Evolutionary conservation across 805 yeast species (phyloP).

Genomic region (Cyberlindnera americana): DNA sequence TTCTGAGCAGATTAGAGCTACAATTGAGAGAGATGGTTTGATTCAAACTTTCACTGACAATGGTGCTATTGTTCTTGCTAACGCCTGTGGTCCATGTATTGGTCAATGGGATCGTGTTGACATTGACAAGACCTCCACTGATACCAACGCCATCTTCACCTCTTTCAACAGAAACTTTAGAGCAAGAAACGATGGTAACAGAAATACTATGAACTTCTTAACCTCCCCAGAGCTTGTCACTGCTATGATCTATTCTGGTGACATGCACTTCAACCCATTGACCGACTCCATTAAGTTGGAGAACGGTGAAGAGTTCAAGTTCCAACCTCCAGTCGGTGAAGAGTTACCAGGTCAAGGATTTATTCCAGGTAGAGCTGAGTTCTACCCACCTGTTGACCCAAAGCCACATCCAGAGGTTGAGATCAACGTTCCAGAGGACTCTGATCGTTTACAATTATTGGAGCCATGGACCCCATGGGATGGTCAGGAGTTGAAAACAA

Average conservation of each 20-base stretch:
- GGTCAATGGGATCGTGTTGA: conserved; percentile 99
- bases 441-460: conserved; percentile 86
- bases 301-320: conserved; percentile 71
- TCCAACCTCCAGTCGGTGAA: conserved; percentile 75
- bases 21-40: conserved; percentile 95
- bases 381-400: conserved; percentile 73
- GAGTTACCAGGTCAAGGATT: conserved; percentile 84
- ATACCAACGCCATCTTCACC: conserved; percentile 93
- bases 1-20: conserved; percentile 97
- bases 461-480: conserved; percentile 88
- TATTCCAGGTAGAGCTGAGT: conserved; percentile 66
- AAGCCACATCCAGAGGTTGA: conserved; percentile 54
- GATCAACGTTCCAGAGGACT: conserved; percentile 76
- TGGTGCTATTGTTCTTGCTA: conserved; percentile 93
- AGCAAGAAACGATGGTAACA: conserved; percentile 97
- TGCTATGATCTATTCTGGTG: conserved; percentile 94
- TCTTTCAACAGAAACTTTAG: conserved; percentile 98
- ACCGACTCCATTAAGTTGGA: conserved; percentile 75
- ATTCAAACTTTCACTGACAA: conserved; percentile 82
- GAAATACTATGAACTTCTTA: conserved; percentile 94
- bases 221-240: conserved; percentile 99
- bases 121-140: conserved; percentile 70
- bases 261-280: conserved; percentile 85
- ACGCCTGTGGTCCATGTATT: conserved; percentile 99
- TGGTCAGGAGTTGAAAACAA: conserved; percentile 75